These are phyloP conservation scores for Zymoseptoria ardabiliae DNA, from an alignment of 2,329 filamentous ascomycete genomes.

Conservation along the genomic window DNA sequence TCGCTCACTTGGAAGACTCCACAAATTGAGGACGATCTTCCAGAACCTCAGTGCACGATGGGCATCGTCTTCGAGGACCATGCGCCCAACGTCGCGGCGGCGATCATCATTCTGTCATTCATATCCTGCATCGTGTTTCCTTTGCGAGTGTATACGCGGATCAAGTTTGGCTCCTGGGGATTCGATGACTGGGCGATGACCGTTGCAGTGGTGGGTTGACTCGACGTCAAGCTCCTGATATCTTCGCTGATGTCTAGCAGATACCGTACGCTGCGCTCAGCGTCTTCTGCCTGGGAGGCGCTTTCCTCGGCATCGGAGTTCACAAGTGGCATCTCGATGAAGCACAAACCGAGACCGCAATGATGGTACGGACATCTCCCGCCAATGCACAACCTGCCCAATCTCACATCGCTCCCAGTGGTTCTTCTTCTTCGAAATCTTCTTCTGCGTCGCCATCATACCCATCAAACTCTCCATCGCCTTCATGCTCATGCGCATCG, in stretches of 20 bases:
- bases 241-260: constrained; percentile 8
- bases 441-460: constrained; percentile 32
- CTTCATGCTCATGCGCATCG: constrained; percentile 31
- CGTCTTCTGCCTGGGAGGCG: constrained; percentile 23
- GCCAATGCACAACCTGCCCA: background rate
- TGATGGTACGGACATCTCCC: constrained; percentile 16
- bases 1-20: background rate
- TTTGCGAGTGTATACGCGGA: constrained; percentile 17
- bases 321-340: constrained; percentile 21
- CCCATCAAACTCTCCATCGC: constrained; percentile 33
- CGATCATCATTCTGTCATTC: constrained; percentile 13
- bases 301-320: constrained; percentile 29
- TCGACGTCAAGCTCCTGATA: constrained; percentile 1
- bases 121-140: constrained; percentile 15
- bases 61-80: constrained; percentile 13
- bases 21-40: background rate
- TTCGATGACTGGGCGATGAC: constrained; percentile 28
- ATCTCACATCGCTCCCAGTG: constrained; percentile 20
- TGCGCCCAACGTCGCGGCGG: constrained; percentile 17
- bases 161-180: constrained; percentile 22
- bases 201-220: constrained; percentile 9
- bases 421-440: constrained; percentile 34
- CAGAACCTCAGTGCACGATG: background rate
- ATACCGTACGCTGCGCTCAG: constrained; percentile 23
- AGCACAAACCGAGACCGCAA: constrained; percentile 14